Evolutionary conservation across 163 green algal species (phyloP).

Genomic region (Coccomyxa subellipsoidea): DNA sequence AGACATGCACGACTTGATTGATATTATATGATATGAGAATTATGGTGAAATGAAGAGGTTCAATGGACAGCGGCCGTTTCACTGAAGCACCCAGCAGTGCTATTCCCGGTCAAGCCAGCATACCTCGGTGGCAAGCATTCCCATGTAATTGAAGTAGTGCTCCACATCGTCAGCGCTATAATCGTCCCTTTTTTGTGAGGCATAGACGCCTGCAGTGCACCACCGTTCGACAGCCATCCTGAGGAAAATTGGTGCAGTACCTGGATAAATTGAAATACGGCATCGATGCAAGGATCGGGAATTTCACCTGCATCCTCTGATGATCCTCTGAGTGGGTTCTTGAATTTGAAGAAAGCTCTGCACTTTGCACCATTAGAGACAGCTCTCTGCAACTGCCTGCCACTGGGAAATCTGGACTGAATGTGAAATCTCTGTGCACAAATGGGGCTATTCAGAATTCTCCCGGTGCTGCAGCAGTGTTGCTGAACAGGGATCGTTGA

Average conservation of each 20-base stretch:
- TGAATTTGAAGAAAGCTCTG: constrained; percentile 31
- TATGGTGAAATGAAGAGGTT: not conserved
- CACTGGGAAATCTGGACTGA: not conserved
- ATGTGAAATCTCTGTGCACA: not conserved
- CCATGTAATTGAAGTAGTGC: constrained; percentile 95
- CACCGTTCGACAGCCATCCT: no score
- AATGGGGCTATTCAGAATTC: not conserved
- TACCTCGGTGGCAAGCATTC: constrained; percentile 79
- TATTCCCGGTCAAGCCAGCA: no score
- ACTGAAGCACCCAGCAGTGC: no score
- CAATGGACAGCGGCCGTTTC: no score
- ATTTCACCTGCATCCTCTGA: constrained; percentile 19
- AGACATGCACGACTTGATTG: no score
- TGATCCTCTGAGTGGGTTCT: constrained; percentile 13
- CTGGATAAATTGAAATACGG: not conserved
- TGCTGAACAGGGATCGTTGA: not conserved
- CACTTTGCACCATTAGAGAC: constrained; percentile 18
- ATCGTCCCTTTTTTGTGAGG: constrained; percentile 45
- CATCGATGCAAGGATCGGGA: not conserved
- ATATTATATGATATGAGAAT: no score
- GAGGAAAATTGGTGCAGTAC: not conserved
- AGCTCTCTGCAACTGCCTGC: not conserved
- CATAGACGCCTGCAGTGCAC: constrained; percentile 47
- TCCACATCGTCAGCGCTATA: constrained; percentile 72
- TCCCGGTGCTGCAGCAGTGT: not conserved